Percentiles rank a stretch among this genome's conserved stretches.
Evolutionary conservation across 1,284 basidiomycete genomes (phyloP).

Genomic region (Ustilago lituana): DNA sequence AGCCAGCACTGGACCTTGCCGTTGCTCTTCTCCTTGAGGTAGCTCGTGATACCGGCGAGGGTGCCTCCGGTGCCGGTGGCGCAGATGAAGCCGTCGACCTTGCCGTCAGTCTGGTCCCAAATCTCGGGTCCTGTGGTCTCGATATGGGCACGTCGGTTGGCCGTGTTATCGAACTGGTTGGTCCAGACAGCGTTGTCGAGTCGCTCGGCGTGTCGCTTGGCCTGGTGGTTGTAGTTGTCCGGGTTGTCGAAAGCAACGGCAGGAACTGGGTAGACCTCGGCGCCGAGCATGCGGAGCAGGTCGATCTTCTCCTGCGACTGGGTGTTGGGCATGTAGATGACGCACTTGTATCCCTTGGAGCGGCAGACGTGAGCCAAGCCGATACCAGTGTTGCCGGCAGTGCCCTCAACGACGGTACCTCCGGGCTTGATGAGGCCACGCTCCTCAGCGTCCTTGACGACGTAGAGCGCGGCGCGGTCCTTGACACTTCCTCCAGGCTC

Average conservation of each 20-base stretch:
- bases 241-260: constrained; percentile 97
- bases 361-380: constrained; percentile 92
- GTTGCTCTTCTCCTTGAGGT: constrained; percentile 82
- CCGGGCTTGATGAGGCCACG: constrained; percentile 81
- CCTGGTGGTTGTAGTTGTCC: constrained; percentile 98
- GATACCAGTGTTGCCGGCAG: constrained; percentile 98
- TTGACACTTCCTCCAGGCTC: constrained; percentile 99
- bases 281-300: constrained; percentile 93
- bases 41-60: constrained; percentile 86
- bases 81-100: constrained; percentile 89
- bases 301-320: constrained; percentile 97
- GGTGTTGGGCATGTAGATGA: constrained; percentile 99
- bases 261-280: constrained; percentile 93
- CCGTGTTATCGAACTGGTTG: constrained; percentile 97
- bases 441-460: constrained; percentile 88
- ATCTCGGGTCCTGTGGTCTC: constrained; percentile 94
- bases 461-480: constrained; percentile 91
- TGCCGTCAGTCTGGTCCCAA: constrained; percentile 85
- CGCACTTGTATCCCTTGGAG: constrained; percentile 91
- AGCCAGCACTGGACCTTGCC: constrained; percentile 90
- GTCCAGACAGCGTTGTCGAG: constrained; percentile 96
- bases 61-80: constrained; percentile 96
- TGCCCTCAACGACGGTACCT: constrained; percentile 96
- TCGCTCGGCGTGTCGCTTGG: constrained; percentile 83
- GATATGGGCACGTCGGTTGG: constrained; percentile 88